Base-by-base conservation (phyloP, 345 rosid genomes). In the Diplotaxis tenuifolia region DNA sequence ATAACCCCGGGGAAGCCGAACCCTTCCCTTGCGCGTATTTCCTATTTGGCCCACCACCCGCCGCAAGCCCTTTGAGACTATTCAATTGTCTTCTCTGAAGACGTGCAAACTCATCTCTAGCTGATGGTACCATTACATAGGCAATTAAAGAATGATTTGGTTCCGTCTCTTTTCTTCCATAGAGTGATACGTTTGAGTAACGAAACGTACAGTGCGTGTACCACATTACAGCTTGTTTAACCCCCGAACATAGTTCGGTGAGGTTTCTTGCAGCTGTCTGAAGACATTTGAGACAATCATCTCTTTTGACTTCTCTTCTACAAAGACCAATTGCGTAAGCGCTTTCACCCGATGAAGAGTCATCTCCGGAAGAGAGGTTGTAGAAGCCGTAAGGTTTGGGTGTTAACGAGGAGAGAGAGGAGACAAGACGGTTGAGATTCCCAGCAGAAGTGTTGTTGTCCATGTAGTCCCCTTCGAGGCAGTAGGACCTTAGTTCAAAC, bases 21-120 rank as follows among this genome's bases (percentile, higher is more conserved):
- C 76, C 14, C 5, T 59, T 54, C 7, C 85, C 85, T 0, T 78
- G 61, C 0, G 89, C 89, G n/a, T 77, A 88, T 58, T 86, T 86
- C 40, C 81, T 68, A 8, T 62, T 59, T 2, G 78, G 36, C 27
- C 75, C 79, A 5, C 82, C 80, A 7, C 75, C 60, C 0, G 76
- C 79, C 0, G 88, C 79, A 11, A 6, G 29, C 4, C 5, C 72
- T 59, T 59, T 70, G 15, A 82, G 83, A 21, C 62, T 42, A 5
- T 56, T 21, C 67, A 85, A 23, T 11, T 83, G 29, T 12, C 2
- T 22, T 68, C 20, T 65, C 65, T 50, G 82, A 71, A 81, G 47
- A 31, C 61, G 15, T 29, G 29, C 23, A 34, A 22, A 67, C 69
- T 77, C 23, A 75, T 23, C 15, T 56, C 7, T 11, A 11, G 28